phyloP scores from a whole-genome alignment of 2,329 filamentous ascomycete genomes.

The Phialocephala subalpina region DNA sequence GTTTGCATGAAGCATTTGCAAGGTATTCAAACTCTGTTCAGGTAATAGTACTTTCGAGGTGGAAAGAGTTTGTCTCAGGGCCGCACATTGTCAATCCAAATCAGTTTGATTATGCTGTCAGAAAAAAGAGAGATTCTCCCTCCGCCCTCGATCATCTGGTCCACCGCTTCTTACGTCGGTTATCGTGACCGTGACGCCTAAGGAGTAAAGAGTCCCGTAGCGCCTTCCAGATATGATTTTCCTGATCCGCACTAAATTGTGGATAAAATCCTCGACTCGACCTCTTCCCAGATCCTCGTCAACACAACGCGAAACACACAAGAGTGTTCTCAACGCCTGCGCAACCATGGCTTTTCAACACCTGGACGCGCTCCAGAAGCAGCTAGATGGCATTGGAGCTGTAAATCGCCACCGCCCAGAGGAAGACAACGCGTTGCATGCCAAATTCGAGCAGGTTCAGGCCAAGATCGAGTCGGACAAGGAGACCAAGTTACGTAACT shows the following conservation, averaged over 20 bases:
- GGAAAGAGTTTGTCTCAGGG: too few species aligned
- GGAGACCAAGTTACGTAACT: not conserved
- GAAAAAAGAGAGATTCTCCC: too few species aligned
- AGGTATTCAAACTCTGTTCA: too few species aligned
- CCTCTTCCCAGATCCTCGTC: not conserved
- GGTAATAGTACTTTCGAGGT: too few species aligned
- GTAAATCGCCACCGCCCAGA: not conserved
- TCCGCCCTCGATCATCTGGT: too few species aligned
- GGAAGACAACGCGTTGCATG: not conserved
- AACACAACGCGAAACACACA: not conserved
- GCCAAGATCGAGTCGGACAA: not conserved
- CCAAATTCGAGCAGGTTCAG: not conserved
- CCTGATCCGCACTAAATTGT: not conserved
- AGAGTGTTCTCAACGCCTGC: not conserved
- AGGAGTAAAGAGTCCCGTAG: too few species aligned
- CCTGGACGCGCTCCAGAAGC: not conserved
- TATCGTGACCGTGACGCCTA: too few species aligned
- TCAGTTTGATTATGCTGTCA: too few species aligned
- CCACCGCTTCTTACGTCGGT: too few species aligned
- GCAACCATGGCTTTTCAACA: not conserved
- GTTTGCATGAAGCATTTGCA: not conserved
- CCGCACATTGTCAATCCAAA: too few species aligned
- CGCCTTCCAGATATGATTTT: too few species aligned
- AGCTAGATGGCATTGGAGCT: not conserved
- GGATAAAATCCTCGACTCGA: not conserved